phyloP scores from a whole-genome alignment of 768 basidiomycete genomes.

The Cystobasidium tubakii region DNA sequence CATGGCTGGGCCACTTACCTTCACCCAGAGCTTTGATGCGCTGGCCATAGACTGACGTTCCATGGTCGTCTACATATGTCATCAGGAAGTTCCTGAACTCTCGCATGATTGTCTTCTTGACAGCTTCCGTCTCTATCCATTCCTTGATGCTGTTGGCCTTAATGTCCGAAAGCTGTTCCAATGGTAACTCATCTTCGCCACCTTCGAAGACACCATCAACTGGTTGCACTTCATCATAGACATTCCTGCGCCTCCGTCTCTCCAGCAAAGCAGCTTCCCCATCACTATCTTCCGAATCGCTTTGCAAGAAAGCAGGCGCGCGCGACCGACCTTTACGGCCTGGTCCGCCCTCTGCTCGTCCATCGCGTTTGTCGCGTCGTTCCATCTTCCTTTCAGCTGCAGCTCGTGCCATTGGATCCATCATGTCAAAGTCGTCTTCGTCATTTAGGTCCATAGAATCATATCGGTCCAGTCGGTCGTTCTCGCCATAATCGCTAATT shows the following conservation, averaged over 20 bases:
- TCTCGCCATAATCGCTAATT: constrained; percentile 69
- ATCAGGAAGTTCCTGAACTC: constrained; percentile 93
- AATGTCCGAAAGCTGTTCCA: constrained; percentile 94
- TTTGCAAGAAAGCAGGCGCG: constrained; percentile 80
- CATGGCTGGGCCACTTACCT: constrained; percentile 56
- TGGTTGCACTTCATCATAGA: constrained; percentile 79
- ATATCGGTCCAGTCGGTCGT: constrained; percentile 76
- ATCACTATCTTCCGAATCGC: constrained; percentile 70
- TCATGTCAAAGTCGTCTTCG: constrained; percentile 60
- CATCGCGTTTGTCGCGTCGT: constrained; percentile 71
- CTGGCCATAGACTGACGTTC: constrained; percentile 86
- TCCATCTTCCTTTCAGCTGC: constrained; percentile 83
- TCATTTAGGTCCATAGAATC: constrained; percentile 83
- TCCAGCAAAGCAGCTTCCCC: constrained; percentile 60
- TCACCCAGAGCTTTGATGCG: constrained; percentile 89
- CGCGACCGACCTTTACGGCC: constrained; percentile 68
- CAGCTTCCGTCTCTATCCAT: constrained; percentile 91
- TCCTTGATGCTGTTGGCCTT: constrained; percentile 95
- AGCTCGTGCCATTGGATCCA: constrained; percentile 66
- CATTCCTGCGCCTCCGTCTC: constrained; percentile 70
- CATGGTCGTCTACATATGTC: constrained; percentile 89
- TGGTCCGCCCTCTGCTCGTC: constrained; percentile 52
- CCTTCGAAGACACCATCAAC: constrained; percentile 80
- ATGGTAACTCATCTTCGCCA: constrained; percentile 80
- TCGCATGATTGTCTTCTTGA: constrained; percentile 77